These are phyloP conservation scores for Russula sp. DNA, from an alignment of 768 basidiomycete genomes.

Conservation along the genomic window DNA sequence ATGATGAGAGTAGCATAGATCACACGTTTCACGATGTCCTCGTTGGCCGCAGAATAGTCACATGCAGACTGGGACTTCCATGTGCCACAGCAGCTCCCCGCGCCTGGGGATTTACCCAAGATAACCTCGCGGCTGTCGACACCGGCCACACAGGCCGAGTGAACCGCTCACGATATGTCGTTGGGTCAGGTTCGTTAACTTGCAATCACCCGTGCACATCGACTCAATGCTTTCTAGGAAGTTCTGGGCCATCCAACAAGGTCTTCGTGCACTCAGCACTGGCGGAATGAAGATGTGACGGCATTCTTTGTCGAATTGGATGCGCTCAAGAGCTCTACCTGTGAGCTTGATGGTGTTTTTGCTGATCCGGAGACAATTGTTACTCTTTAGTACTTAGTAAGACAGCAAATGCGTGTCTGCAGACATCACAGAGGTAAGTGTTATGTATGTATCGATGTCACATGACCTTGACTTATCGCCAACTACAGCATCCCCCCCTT, in stretches of 20 bases:
- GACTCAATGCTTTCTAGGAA: background rate
- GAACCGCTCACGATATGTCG: too few species aligned
- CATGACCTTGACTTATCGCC: background rate
- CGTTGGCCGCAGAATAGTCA: conserved; percentile 61
- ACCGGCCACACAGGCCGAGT: conserved; percentile 38
- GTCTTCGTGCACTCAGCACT: background rate
- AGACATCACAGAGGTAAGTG: background rate
- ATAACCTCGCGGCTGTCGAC: conserved; percentile 42
- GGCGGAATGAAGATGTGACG: conserved; percentile 9
- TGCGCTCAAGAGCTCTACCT: background rate
- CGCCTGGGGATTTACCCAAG: conserved; percentile 2
- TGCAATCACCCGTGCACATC: background rate
- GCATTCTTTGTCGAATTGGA: background rate
- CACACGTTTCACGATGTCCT: conserved; percentile 46
- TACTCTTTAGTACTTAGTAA: background rate
- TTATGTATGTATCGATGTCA: background rate
- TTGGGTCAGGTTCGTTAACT: background rate
- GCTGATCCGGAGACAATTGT: background rate
- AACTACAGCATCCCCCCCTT: background rate
- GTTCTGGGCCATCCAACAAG: background rate
- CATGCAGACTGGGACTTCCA: conserved; percentile 79
- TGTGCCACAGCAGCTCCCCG: conserved; percentile 52
- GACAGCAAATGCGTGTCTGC: background rate
- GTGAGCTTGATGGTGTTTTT: background rate
- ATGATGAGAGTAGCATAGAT: conserved; percentile 18